Evolutionary conservation across 2,329 filamentous ascomycete genomes (phyloP).

Genomic region (Colletotrichum cereale): DNA sequence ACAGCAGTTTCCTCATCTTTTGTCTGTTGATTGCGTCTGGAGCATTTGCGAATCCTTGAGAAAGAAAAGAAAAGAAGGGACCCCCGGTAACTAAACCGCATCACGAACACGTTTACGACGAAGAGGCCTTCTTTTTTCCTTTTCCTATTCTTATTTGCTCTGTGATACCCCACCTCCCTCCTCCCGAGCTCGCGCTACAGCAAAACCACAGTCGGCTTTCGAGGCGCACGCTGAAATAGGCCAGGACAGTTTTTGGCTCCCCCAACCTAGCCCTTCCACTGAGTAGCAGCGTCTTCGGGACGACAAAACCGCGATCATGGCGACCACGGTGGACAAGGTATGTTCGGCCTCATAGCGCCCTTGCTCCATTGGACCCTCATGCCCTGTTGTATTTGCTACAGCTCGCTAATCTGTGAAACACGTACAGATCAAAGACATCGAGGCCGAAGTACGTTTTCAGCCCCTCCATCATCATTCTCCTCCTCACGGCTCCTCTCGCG

Average conservation of each 20-base stretch:
- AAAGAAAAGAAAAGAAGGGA: background rate
- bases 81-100: background rate
- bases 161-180: background rate
- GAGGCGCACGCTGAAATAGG: constrained; percentile 5
- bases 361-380: background rate
- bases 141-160: background rate
- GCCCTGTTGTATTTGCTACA: constrained; percentile 27
- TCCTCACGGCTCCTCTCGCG: background rate
- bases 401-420: constrained; percentile 49
- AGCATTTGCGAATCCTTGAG: background rate
- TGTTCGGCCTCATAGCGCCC: constrained; percentile 45
- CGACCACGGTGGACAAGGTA: constrained; percentile 98
- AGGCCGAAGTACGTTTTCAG: constrained; percentile 81
- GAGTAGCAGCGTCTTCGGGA: constrained; percentile 20
- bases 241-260: background rate
- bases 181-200: background rate
- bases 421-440: constrained; percentile 91
- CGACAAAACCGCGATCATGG: constrained; percentile 72
- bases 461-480: constrained; percentile 25
- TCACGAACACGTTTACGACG: constrained; percentile 1
- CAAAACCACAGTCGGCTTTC: background rate
- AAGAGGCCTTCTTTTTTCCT: background rate
- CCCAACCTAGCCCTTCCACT: background rate
- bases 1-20: background rate
- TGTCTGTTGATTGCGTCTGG: background rate